These are phyloP conservation scores for Ascoidea tarda DNA, from an alignment of 805 yeast species.

Conservation along the genomic window DNA sequence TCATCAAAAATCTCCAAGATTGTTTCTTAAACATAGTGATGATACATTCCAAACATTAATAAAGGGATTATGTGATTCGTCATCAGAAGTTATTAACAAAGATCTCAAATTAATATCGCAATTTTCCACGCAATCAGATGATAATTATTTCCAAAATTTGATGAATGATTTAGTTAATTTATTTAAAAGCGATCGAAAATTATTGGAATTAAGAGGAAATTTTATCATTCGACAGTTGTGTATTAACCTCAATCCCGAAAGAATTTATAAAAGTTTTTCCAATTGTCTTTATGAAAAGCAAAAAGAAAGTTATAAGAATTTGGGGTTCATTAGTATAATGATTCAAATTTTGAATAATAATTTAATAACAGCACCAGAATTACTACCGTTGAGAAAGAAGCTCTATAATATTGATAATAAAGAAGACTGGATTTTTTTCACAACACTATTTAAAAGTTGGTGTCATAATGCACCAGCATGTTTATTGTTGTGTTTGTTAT, in stretches of 20 bases:
- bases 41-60: slow-evolving; percentile 65
- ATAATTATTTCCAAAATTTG: slow-evolving; percentile 61
- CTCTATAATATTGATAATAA: slow-evolving; percentile 45
- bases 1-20: slow-evolving; percentile 52
- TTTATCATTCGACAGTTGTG: slow-evolving; percentile 77
- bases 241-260: slow-evolving; percentile 64
- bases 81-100: slow-evolving; percentile 61
- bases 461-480: slow-evolving; percentile 84
- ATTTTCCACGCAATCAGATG: slow-evolving; percentile 58
- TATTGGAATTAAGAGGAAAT: slow-evolving; percentile 63
- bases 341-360: slow-evolving; percentile 82
- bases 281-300: slow-evolving; percentile 33
- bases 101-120: slow-evolving; percentile 62
- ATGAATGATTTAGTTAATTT: slow-evolving; percentile 55
- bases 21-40: slow-evolving; percentile 39
- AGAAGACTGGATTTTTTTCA: slow-evolving; percentile 58
- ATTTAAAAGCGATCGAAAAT: slow-evolving; percentile 54
- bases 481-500: slow-evolving; percentile 67
- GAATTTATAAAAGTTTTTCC: slow-evolving; percentile 71
- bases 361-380: slow-evolving; percentile 73
- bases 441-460: slow-evolving; percentile 78
- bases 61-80: slow-evolving; percentile 50
- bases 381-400: slow-evolving; percentile 52
- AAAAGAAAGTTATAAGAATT: slow-evolving; percentile 35
- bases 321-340: slow-evolving; percentile 64